A percentile compares a stretch with the other conserved stretches of the same genome.
Evolutionary conservation across 768 basidiomycete genomes (phyloP).

Genomic region (Rhodotorula graminis): DNA sequence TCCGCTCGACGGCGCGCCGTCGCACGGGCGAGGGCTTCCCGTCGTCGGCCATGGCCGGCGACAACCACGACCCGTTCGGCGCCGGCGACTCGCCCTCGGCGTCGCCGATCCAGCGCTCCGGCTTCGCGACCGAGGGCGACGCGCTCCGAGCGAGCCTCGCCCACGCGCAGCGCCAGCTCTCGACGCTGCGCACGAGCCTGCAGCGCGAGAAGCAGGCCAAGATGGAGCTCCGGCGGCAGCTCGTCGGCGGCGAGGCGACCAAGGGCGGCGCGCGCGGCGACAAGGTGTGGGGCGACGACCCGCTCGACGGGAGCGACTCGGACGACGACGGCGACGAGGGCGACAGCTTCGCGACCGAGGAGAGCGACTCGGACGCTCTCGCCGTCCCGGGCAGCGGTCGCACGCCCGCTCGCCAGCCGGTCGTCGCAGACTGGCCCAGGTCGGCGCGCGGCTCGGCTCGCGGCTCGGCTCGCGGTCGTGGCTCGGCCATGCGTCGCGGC

Average conservation of each 20-base stretch:
- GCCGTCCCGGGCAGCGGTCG: not conserved
- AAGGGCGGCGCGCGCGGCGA: slow-evolving; percentile 52
- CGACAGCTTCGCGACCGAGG: not conserved
- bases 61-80: slow-evolving; percentile 19
- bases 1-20: slow-evolving; percentile 44
- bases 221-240: slow-evolving; percentile 60
- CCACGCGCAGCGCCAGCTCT: slow-evolving; percentile 80
- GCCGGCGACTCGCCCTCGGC: slow-evolving; percentile 37
- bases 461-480: slow-evolving; percentile 14
- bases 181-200: slow-evolving; percentile 70
- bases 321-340: slow-evolving; percentile 48
- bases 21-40: slow-evolving; percentile 42
- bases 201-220: slow-evolving; percentile 78
- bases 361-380: slow-evolving; percentile 9
- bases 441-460: slow-evolving; percentile 8
- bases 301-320: slow-evolving; percentile 44
- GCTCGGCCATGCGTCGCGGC: slow-evolving; percentile 10
- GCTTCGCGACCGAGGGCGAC: slow-evolving; percentile 70
- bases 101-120: slow-evolving; percentile 54
- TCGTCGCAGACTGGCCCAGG: not conserved
- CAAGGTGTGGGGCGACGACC: slow-evolving; percentile 34
- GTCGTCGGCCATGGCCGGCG: slow-evolving; percentile 17
- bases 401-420: not conserved
- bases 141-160: slow-evolving; percentile 72
- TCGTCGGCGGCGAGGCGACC: slow-evolving; percentile 47